phyloP scores from a whole-genome alignment of 371 early-diverging fungal species.

The Coemansia sp. region DNA sequence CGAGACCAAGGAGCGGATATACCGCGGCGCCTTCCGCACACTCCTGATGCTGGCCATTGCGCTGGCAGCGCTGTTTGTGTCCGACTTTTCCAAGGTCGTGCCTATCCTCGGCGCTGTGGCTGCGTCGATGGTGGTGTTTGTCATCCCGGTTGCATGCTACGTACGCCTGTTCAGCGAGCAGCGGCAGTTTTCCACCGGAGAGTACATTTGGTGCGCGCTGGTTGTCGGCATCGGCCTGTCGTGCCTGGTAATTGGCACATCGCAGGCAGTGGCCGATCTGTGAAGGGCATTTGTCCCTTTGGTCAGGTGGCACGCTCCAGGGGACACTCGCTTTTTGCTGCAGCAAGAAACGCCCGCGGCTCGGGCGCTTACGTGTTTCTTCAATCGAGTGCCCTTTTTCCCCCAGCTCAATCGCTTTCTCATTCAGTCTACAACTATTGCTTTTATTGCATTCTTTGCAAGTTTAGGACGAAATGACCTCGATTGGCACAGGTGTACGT shows the following conservation, averaged over 20 bases:
- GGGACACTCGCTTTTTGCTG: constrained; percentile 7
- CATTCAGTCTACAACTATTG: neutral
- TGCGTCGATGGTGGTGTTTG: constrained; percentile 75
- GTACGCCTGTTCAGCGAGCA: constrained; percentile 67
- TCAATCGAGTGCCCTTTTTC: neutral
- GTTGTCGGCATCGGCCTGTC: constrained; percentile 66
- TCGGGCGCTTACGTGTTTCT: constrained; percentile 6
- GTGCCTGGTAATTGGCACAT: constrained; percentile 76
- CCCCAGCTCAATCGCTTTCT: neutral
- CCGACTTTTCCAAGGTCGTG: constrained; percentile 81
- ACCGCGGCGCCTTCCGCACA: constrained; percentile 61
- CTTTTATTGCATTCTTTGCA: neutral
- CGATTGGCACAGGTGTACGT: constrained; percentile 59
- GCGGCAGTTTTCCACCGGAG: constrained; percentile 56
- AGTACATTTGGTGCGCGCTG: constrained; percentile 59
- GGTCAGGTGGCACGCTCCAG: constrained; percentile 6
- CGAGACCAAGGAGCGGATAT: constrained; percentile 54
- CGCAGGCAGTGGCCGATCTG: constrained; percentile 61
- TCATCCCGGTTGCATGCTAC: constrained; percentile 82
- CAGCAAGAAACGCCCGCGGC: too few species aligned
- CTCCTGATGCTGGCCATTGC: constrained; percentile 52
- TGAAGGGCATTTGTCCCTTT: constrained; percentile 5
- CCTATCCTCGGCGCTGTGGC: constrained; percentile 78
- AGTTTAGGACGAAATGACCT: constrained; percentile 50
- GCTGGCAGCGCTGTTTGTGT: constrained; percentile 65